Conservation (phyloP, 2,329 filamentous ascomycete genomes). For the Dactylellina sp. region DNA sequence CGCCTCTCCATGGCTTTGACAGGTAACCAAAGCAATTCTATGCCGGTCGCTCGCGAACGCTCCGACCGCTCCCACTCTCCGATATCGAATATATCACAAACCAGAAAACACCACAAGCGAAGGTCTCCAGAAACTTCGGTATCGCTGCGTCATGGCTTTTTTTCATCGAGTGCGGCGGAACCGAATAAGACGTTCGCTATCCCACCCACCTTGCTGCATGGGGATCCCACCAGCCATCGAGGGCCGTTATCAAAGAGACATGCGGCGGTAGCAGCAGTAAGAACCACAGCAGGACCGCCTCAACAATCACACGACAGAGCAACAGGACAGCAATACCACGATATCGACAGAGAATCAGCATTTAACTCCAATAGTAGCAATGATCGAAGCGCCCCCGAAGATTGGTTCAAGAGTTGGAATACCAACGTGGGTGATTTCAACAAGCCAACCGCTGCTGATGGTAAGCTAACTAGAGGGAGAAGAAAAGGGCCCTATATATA, state of each 20-base stretch:
- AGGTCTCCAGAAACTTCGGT: slow-evolving; percentile 45
- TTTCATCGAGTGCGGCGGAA: slow-evolving; percentile 35
- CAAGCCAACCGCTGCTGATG: slow-evolving; percentile 57
- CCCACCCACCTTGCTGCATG: slow-evolving; percentile 41
- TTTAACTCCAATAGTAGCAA: slow-evolving; percentile 48
- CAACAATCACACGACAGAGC: slow-evolving; percentile 17
- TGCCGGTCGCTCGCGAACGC: slow-evolving; percentile 44
- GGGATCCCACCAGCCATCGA: slow-evolving; percentile 23
- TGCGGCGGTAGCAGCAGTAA: too few species aligned
- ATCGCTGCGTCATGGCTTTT: slow-evolving; percentile 44
- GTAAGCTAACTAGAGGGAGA: slow-evolving; percentile 57
- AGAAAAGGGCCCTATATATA: slow-evolving; percentile 49
- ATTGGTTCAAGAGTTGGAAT: slow-evolving; percentile 60
- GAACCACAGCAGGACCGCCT: slow-evolving; percentile 3
- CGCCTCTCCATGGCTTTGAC: slow-evolving; percentile 16
- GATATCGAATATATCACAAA: slow-evolving; percentile 11
- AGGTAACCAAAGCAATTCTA: slow-evolving; percentile 24
- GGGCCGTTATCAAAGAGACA: slow-evolving; percentile 1
- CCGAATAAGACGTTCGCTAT: slow-evolving; percentile 41
- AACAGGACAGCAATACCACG: slow-evolving; percentile 6
- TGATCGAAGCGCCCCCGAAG: slow-evolving; percentile 57
- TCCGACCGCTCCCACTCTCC: slow-evolving; percentile 11
- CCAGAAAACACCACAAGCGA: slow-evolving; percentile 14
- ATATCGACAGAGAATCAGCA: slow-evolving; percentile 40
- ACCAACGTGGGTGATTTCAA: slow-evolving; percentile 60